These are phyloP conservation scores for Suhomyces choctaworum DNA, from an alignment of 1,139 yeast genomes.

Conservation along the genomic window DNA sequence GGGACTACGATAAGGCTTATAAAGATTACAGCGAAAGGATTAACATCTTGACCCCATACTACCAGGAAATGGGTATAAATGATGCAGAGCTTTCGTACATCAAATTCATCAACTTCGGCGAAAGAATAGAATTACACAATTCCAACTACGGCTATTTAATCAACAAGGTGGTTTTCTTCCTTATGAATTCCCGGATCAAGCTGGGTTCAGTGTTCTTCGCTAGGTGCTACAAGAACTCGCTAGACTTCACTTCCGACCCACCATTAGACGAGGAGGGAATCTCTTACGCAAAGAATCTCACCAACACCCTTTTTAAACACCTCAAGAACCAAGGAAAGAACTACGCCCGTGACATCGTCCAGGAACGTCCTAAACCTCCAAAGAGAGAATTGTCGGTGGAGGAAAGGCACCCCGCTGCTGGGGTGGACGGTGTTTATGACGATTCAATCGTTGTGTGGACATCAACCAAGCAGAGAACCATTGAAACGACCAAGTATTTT, in stretches of 20 bases:
- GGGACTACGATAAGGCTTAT: constrained; percentile 66
- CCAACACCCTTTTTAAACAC: constrained; percentile 38
- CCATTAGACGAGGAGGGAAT: constrained; percentile 62
- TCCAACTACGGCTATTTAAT: constrained; percentile 85
- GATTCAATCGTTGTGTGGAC: constrained; percentile 83
- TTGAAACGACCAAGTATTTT: constrained; percentile 74
- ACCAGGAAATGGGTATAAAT: constrained; percentile 52
- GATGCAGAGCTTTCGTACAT: constrained; percentile 65
- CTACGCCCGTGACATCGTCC: constrained; percentile 22
- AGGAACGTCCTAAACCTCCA: constrained; percentile 17
- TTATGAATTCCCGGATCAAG: constrained; percentile 84
- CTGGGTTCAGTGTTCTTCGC: constrained; percentile 88
- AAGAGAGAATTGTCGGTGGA: constrained; percentile 22
- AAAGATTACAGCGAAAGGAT: constrained; percentile 59
- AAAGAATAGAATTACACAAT: constrained; percentile 74
- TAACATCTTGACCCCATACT: constrained; percentile 49
- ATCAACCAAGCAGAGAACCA: constrained; percentile 81
- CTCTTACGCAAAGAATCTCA: constrained; percentile 49
- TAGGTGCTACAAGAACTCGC: constrained; percentile 66
- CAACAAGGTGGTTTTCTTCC: constrained; percentile 83
- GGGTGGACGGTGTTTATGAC: constrained; percentile 50
- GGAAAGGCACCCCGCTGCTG: constrained; percentile 46
- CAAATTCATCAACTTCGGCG: constrained; percentile 89
- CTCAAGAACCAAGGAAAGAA: constrained; percentile 35
- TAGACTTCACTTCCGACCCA: constrained; percentile 61